Evolutionary conservation across 805 yeast genomes (phyloP).

Genomic region (Jamesozyma piceae): DNA sequence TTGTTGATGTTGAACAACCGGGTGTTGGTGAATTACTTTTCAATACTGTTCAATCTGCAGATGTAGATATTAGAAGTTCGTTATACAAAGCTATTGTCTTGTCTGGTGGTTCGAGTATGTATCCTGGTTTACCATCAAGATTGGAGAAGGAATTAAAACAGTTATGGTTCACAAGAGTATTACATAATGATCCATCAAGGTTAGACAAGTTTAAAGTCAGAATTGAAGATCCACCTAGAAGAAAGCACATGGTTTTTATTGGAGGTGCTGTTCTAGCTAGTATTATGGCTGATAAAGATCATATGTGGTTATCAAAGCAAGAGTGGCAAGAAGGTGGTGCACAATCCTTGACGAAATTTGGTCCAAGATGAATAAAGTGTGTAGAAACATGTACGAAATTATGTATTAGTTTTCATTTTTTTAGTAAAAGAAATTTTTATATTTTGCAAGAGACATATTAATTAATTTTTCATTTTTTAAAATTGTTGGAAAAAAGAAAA

Average conservation of each 20-base stretch:
- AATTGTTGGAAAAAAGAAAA: no score
- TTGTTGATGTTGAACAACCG: constrained; percentile 93
- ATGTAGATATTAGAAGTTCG: constrained; percentile 83
- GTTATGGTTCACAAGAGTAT: constrained; percentile 83
- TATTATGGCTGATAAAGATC: constrained; percentile 97
- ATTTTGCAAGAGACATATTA: background rate
- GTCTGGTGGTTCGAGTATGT: constrained; percentile 97
- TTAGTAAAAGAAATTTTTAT: background rate
- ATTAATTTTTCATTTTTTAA: background rate
- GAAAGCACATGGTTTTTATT: constrained; percentile 96
- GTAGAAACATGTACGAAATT: background rate
- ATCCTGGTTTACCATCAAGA: constrained; percentile 94
- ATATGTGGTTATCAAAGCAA: constrained; percentile 92
- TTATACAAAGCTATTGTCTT: constrained; percentile 86
- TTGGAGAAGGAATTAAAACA: constrained; percentile 94
- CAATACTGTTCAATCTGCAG: constrained; percentile 89
- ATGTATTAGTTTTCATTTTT: background rate
- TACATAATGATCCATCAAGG: constrained; percentile 78
- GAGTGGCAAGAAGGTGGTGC: constrained; percentile 98
- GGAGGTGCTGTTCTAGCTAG: constrained; percentile 98
- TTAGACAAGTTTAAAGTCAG: constrained; percentile 87
- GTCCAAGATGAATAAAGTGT: constrained; percentile 54
- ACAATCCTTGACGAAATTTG: constrained; percentile 73
- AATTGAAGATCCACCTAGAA: constrained; percentile 97
- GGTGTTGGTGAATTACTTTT: constrained; percentile 91